Percentiles rank a stretch among this genome's conserved stretches.
phyloP scores from a whole-genome alignment of 225 moss, liverwort and hornwort genomes.

The Asterella californica region DNA sequence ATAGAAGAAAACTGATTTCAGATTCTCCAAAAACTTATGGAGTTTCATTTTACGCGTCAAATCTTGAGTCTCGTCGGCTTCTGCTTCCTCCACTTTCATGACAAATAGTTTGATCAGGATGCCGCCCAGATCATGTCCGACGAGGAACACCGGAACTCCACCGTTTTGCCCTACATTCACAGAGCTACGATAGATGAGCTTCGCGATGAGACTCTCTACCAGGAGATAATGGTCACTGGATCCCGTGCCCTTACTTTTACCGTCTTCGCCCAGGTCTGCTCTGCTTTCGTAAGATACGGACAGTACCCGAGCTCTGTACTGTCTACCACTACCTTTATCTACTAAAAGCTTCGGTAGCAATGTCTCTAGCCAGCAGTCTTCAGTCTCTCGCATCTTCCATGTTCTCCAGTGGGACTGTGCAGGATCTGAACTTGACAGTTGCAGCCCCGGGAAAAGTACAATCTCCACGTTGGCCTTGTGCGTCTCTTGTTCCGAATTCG shows the following conservation, averaged over 20 bases:
- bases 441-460: background rate
- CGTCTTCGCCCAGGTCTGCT: background rate
- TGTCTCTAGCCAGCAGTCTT: background rate
- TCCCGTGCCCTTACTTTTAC: background rate
- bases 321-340: background rate
- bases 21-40: background rate
- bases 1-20: background rate
- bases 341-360: background rate
- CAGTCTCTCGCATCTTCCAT: background rate
- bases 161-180: background rate
- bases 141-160: background rate
- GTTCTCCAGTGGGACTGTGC: background rate
- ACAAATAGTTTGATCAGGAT: background rate
- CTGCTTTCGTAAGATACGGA: background rate
- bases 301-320: background rate
- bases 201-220: background rate
- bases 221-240: background rate
- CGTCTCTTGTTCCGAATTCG: too few species aligned
- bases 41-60: background rate
- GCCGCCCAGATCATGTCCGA: background rate
- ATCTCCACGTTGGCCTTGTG: background rate
- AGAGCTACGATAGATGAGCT: background rate
- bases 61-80: background rate
- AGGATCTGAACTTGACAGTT: background rate
- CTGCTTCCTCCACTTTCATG: background rate